A percentile compares a stretch with the other conserved stretches of the same genome.
Conservation (phyloP, 257 asterid genomes). For the Capsicum baccatum region DNA sequence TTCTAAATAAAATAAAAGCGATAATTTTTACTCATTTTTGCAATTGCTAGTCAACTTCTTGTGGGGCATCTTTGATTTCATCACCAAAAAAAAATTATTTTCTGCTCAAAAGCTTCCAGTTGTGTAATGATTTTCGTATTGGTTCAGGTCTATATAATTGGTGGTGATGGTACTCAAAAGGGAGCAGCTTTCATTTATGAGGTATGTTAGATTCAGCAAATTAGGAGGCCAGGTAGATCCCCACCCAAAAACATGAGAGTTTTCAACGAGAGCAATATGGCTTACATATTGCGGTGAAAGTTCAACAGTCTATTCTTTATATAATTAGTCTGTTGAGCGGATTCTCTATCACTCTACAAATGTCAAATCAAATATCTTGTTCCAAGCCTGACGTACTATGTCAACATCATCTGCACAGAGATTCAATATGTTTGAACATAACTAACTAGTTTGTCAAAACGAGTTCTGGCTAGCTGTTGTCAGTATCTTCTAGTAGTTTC, state of each 20-base stretch:
- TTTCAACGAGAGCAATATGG: not conserved
- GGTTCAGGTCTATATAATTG: slow-evolving; percentile 91
- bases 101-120: slow-evolving; percentile 28
- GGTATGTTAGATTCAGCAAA: slow-evolving; percentile 48
- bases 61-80: not conserved
- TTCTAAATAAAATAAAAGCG: too few species aligned
- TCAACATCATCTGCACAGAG: not conserved
- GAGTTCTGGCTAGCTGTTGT: not conserved
- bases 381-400: slow-evolving; percentile 8
- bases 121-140: slow-evolving; percentile 47
- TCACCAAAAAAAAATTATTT: not conserved
- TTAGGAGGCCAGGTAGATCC: not conserved
- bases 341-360: not conserved
- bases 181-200: slow-evolving; percentile 89
- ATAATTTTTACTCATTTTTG: not conserved
- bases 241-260: not conserved
- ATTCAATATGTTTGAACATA: not conserved
- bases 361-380: not conserved
- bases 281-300: not conserved
- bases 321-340: not conserved
- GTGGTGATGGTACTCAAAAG: slow-evolving; percentile 96
- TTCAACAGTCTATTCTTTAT: not conserved
- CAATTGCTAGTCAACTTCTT: not conserved
- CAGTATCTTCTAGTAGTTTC: slow-evolving; percentile 15
- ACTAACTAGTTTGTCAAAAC: not conserved